Percentiles rank a stretch among this genome's conserved stretches.
phyloP scores from a whole-genome alignment of 2,329 filamentous ascomycete genomes.

The Pyrenochaeta sp. region DNA sequence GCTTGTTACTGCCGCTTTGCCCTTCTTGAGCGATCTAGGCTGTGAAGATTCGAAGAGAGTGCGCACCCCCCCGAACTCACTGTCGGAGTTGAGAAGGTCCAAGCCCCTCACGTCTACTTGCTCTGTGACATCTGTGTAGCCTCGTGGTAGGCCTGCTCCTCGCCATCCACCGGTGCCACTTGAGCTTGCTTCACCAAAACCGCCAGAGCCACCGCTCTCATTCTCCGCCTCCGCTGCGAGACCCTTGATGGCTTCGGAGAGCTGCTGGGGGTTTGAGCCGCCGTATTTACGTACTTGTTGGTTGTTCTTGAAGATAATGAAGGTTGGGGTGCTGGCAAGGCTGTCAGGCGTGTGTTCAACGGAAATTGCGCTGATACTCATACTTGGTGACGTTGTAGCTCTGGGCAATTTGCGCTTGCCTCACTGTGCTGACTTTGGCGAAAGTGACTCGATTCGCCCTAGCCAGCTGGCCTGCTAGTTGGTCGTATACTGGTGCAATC shows the following conservation, averaged over 20 bases:
- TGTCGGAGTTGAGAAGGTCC: conserved; percentile 88
- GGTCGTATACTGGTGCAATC: conserved; percentile 84
- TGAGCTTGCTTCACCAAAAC: conserved; percentile 53
- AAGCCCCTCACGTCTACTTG: conserved; percentile 80
- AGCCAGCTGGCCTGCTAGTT: conserved; percentile 75
- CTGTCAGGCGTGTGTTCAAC: conserved; percentile 1
- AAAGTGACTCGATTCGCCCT: conserved; percentile 79
- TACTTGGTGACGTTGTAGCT: conserved; percentile 76
- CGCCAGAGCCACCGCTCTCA: conserved; percentile 52
- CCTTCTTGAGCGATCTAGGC: conserved; percentile 67
- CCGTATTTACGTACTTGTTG: conserved; percentile 72
- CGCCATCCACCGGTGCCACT: conserved; percentile 69
- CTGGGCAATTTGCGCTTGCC: conserved; percentile 75
- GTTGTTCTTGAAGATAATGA: conserved; percentile 79
- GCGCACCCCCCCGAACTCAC: conserved; percentile 75
- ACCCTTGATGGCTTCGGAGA: conserved; percentile 76
- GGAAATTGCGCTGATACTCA: conserved; percentile 33
- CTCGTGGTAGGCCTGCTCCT: conserved; percentile 77
- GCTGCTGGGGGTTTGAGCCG: conserved; percentile 76
- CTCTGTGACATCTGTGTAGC: conserved; percentile 84
- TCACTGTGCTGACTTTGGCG: conserved; percentile 84
- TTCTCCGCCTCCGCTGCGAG: conserved; percentile 71
- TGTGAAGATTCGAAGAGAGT: conserved; percentile 75
- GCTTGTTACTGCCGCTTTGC: conserved; percentile 64
- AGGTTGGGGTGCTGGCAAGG: conserved; percentile 77